Percentiles rank a stretch among this genome's conserved stretches.
Conservation (phyloP, 345 rosid genomes). For the Barbarea vulgaris region DNA sequence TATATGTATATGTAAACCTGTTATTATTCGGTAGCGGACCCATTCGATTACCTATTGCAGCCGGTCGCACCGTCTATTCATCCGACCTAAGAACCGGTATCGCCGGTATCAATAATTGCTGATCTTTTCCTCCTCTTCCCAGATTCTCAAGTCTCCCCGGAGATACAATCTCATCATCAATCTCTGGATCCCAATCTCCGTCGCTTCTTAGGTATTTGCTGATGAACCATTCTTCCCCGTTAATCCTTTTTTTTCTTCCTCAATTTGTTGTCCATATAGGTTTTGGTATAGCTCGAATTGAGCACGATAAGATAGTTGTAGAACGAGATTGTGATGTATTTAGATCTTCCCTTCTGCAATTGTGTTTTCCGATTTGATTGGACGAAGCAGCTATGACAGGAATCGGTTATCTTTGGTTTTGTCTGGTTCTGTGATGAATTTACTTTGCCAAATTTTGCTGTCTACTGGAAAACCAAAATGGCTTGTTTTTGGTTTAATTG, state of each 20-base stretch:
- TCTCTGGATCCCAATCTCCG: slow-evolving; percentile 21
- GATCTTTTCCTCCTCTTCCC: slow-evolving; percentile 15
- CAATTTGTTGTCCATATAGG: slow-evolving; percentile 15
- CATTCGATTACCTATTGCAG: slow-evolving; percentile 40
- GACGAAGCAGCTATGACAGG: neutral
- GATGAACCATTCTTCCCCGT: slow-evolving; percentile 4
- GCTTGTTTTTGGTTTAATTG: neutral
- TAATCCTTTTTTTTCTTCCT: neutral
- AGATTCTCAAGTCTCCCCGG: slow-evolving; percentile 29
- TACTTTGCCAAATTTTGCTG: neutral
- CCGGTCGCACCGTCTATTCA: slow-evolving; percentile 45
- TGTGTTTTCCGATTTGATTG: neutral
- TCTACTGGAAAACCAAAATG: neutral
- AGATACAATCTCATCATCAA: slow-evolving; percentile 39
- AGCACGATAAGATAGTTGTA: slow-evolving; percentile 4
- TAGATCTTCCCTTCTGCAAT: neutral
- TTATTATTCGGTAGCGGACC: slow-evolving; percentile 7
- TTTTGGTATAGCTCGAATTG: slow-evolving; percentile 6
- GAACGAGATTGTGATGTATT: neutral
- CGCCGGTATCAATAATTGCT: slow-evolving; percentile 41
- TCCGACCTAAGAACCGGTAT: slow-evolving; percentile 38
- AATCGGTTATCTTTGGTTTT: neutral
- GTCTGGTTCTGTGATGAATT: neutral
- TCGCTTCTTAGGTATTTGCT: slow-evolving; percentile 24
- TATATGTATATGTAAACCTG: slow-evolving; percentile 2